Percentiles rank a stretch among this genome's conserved stretches.
phyloP scores from a whole-genome alignment of 345 rosid species.

The Pugionium cornutum region DNA sequence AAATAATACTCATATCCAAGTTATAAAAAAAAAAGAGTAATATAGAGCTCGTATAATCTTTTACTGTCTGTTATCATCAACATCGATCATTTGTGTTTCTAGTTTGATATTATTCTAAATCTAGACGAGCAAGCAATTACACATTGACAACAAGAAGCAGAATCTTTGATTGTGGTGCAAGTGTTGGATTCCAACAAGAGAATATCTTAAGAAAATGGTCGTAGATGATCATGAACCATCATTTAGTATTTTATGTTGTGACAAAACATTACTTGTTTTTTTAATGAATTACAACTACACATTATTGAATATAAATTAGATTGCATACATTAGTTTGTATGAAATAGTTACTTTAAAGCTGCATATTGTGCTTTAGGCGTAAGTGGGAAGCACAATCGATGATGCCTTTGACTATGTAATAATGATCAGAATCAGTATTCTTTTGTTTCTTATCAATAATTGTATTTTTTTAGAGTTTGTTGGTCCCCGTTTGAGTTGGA shows the following conservation, averaged over 20 bases:
- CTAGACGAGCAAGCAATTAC: background rate
- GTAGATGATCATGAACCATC: constrained; percentile 1
- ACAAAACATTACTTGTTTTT: background rate
- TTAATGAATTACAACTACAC: background rate
- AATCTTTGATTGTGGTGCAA: background rate
- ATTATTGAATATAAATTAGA: background rate
- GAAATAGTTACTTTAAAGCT: constrained; percentile 9
- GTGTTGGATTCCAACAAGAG: constrained; percentile 13
- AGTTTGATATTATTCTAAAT: no score
- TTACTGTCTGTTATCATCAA: no score
- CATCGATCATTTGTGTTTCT: no score
- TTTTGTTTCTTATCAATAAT: constrained; percentile 5
- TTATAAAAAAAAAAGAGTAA: no score
- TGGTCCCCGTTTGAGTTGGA: constrained; percentile 19
- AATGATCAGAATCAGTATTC: constrained; percentile 14
- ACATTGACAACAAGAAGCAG: constrained; percentile 1
- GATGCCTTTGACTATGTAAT: constrained; percentile 27
- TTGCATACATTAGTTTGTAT: background rate
- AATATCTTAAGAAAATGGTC: no score
- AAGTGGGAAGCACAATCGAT: constrained; percentile 40
- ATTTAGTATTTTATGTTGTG: background rate
- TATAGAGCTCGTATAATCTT: no score
- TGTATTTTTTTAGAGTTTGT: background rate
- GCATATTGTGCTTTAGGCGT: constrained; percentile 16
- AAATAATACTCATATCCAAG: no score